Evolutionary conservation across 192 early-diverging fungal genomes (phyloP), one percentile per base, ranked within the genome.

Genomic region (Lobosporangium transversale): DNA sequence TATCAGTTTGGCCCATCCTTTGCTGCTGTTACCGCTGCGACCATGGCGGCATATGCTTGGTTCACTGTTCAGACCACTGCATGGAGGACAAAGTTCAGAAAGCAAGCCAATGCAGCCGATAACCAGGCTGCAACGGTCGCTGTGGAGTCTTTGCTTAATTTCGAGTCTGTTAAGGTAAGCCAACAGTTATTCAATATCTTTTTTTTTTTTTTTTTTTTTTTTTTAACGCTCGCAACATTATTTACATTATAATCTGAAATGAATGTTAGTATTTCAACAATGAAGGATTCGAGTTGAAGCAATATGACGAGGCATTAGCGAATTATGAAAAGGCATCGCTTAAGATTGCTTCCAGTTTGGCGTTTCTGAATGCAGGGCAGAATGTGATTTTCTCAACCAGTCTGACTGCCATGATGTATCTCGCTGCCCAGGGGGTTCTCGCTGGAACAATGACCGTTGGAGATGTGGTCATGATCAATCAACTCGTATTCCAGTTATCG

Each of bases 381-480:
- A 95, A 90, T 67, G 85, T 91, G 14, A 97, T 99, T 53, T 98
- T 99, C 62, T 93, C 92, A 47, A 85, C 92, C n/a, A 89, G 95
- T 17, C 84, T 99, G 61, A 97, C 97, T 1, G 57, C 80, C 15
- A 97, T 98, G 91, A 99, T 99, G 98, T 95, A 91, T 66, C 89
- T 99, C 85, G 93, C 96, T 0, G 91, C 95, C 9, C 85, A 96
- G 43, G 95, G 95, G 31, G 94, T 99, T 10, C 76, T 86, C n/a
- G 20, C 51, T 4, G 81, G 81, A 64, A 82, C 87, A 2, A 84
- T 99, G 86, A 97, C 95, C 2, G 90, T 99, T 26, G 98, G 98
- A 43, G 98, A 99, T 70, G 86, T 99, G 6, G 98, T 99, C 20
- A 94, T 99, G 95, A 89, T 99, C 58, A 99, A 99, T 66, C 95